phyloP scores from a whole-genome alignment of 78 protist species.

The Planoprotostelium fungivorum region DNA sequence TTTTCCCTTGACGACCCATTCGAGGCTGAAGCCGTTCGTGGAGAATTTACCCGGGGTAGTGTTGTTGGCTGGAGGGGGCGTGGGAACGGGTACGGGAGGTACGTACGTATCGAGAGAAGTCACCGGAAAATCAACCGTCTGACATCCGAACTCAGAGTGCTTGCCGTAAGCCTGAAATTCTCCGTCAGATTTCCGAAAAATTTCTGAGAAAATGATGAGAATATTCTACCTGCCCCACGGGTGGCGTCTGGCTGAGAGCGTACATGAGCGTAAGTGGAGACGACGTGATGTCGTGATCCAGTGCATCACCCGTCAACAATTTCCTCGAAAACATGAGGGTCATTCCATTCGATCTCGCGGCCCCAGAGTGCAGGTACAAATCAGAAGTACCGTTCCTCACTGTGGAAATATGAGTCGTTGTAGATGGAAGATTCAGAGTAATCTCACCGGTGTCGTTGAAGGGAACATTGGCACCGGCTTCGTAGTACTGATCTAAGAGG shows the following conservation, averaged over 20 bases:
- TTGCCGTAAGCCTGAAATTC: neutral
- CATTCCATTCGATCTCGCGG: neutral
- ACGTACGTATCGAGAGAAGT: neutral
- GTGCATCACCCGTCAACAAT: neutral
- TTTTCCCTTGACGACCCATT: neutral
- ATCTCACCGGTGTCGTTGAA: neutral
- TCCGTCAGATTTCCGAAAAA: neutral
- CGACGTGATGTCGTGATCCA: neutral
- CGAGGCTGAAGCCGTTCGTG: neutral
- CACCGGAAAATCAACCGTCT: too few species aligned
- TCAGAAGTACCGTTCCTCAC: too few species aligned
- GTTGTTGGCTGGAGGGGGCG: neutral
- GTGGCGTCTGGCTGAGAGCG: neutral
- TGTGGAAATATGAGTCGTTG: too few species aligned
- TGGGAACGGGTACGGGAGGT: neutral
- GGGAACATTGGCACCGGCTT: neutral
- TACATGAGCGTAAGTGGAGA: neutral
- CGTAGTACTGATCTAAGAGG: neutral
- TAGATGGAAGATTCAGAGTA: too few species aligned
- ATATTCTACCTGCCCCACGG: too few species aligned
- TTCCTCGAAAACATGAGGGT: neutral
- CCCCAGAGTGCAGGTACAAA: neutral
- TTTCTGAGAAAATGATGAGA: neutral
- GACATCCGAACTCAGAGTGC: neutral
- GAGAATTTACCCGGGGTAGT: neutral